A percentile compares a stretch with the other conserved stretches of the same genome.
phyloP scores from a whole-genome alignment of 768 basidiomycete genomes.

The Termitomyces bulborhizus region DNA sequence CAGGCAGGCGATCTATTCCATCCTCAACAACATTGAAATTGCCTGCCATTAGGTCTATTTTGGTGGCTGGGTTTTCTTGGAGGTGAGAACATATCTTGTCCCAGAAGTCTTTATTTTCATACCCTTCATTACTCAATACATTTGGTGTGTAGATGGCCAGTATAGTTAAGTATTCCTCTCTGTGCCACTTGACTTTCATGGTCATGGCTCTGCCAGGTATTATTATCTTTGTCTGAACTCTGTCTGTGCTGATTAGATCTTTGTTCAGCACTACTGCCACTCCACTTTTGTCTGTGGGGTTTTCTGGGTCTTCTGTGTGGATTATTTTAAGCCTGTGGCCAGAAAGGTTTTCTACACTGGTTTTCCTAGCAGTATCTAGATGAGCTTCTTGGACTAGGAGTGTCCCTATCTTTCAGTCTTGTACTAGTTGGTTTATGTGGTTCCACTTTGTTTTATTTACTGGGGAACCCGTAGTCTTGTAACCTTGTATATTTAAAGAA shows the following conservation, averaged over 20 bases:
- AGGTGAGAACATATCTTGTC: neutral
- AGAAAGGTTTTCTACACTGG: no score
- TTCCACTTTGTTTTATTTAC: neutral
- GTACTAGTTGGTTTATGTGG: neutral
- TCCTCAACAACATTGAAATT: neutral
- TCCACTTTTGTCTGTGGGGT: neutral
- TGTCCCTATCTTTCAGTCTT: neutral
- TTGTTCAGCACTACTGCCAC: neutral
- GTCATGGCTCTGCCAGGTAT: neutral
- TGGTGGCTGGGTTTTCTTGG: neutral
- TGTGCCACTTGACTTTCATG: neutral
- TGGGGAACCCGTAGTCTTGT: neutral
- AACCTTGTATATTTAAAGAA: neutral
- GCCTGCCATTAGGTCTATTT: neutral
- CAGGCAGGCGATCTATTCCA: neutral
- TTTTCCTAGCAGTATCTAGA: neutral
- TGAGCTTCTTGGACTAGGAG: neutral
- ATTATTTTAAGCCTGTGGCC: neutral
- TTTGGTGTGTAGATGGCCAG: neutral
- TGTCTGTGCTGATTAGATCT: neutral
- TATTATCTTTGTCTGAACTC: neutral
- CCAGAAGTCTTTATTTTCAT: neutral
- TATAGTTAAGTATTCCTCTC: neutral
- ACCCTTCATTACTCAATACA: neutral
- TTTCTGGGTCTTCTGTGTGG: neutral